A percentile compares a stretch with the other conserved stretches of the same genome.
phyloP scores from a whole-genome alignment of 306 rosid genomes.

The Cucurbita moschata region DNA sequence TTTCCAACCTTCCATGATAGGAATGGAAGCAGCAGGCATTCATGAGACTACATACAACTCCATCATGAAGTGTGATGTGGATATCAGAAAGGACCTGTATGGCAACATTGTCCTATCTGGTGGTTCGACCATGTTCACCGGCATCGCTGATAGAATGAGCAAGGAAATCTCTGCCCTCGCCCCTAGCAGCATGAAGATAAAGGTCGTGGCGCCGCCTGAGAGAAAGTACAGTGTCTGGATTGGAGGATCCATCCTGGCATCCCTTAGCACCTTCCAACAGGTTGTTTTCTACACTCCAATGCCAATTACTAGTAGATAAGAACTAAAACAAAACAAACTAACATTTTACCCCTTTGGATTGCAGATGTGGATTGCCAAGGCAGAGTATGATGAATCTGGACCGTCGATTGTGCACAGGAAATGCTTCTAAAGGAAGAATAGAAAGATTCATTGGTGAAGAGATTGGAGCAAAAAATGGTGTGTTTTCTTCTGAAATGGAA shows the following conservation, averaged over 20 bases:
- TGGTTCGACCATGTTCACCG: slow-evolving; percentile 96
- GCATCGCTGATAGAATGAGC: slow-evolving; percentile 98
- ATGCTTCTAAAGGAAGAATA: slow-evolving; percentile 61
- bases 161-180: slow-evolving; percentile 95
- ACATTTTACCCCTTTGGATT: background rate
- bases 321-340: background rate
- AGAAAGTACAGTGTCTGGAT: slow-evolving; percentile 99
- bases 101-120: slow-evolving; percentile 98
- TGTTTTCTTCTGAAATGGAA: slow-evolving; percentile 11
- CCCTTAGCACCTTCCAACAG: slow-evolving; percentile 99
- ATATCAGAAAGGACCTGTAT: slow-evolving; percentile 89
- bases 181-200: slow-evolving; percentile 99
- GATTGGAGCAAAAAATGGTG: background rate
- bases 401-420: slow-evolving; percentile 98
- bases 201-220: slow-evolving; percentile 99
- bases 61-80: slow-evolving; percentile 96
- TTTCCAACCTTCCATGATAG: slow-evolving; percentile 87
- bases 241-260: slow-evolving; percentile 97
- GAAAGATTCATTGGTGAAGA: slow-evolving; percentile 17
- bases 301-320: background rate
- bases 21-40: slow-evolving; percentile 99
- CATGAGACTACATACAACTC: slow-evolving; percentile 99
- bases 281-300: slow-evolving; percentile 20
- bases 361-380: slow-evolving; percentile 99
- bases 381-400: slow-evolving; percentile 94